Conservation (phyloP, 352 stramenopile genomes). For the Phytophthora macrochlamydospora region DNA sequence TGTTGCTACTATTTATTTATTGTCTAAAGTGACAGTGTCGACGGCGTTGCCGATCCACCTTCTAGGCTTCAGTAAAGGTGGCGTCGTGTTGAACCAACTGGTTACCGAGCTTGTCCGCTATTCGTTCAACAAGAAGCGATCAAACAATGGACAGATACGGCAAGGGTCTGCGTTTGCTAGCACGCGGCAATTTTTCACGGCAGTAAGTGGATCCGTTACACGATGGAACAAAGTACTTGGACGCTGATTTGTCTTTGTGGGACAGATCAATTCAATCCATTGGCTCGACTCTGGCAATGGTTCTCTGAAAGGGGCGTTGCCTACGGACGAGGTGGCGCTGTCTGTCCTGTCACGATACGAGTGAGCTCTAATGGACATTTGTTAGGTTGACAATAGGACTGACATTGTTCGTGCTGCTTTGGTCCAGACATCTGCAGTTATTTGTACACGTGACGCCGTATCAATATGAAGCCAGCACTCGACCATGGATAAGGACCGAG, state of each 20-base stretch:
- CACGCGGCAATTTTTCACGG: constrained; percentile 45
- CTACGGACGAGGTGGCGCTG: constrained; percentile 38
- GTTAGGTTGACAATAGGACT: not conserved
- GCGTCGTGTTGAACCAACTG: constrained; percentile 73
- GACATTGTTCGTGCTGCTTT: constrained; percentile 1
- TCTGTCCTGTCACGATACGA: constrained; percentile 40
- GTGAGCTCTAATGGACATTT: constrained; percentile 15
- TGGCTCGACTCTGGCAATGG: constrained; percentile 72
- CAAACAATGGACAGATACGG: constrained; percentile 30
- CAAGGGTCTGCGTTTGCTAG: constrained; percentile 39
- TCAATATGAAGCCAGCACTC: constrained; percentile 47
- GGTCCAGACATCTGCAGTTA: constrained; percentile 39
- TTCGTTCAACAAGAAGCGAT: constrained; percentile 45
- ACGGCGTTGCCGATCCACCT: constrained; percentile 61
- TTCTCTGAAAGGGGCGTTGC: constrained; percentile 45
- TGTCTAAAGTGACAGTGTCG: constrained; percentile 40
- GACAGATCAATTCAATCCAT: constrained; percentile 59
- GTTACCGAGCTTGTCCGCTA: constrained; percentile 60
- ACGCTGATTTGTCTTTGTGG: constrained; percentile 3
- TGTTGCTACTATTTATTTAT: not conserved
- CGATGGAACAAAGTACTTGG: not conserved
- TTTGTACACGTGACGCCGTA: constrained; percentile 75
- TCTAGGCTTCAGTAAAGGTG: constrained; percentile 74
- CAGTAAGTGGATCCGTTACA: constrained; percentile 20
- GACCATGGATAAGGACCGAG: constrained; percentile 64